phyloP scores from a whole-genome alignment of 768 basidiomycete species.

The Trametes meyenii region DNA sequence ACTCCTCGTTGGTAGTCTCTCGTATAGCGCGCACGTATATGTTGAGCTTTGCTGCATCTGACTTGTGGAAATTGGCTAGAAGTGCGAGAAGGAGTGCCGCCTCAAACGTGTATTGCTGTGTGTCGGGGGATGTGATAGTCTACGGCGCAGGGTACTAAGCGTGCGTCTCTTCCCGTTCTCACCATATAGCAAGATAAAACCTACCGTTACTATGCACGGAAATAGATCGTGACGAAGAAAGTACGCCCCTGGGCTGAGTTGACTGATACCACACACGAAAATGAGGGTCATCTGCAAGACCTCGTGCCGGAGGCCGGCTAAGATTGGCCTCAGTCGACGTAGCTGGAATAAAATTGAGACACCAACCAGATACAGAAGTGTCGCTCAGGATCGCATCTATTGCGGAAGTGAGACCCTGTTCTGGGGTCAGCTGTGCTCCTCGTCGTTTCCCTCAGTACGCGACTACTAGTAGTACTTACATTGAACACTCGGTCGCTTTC shows the following conservation, averaged over 20 bases:
- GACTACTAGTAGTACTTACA: conserved; percentile 39
- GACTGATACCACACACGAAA: conserved; percentile 59
- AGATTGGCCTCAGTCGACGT: neutral
- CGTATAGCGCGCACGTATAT: conserved; percentile 60
- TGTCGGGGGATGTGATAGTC: conserved; percentile 60
- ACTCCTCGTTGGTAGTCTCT: conserved; percentile 47
- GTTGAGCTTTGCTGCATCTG: conserved; percentile 70
- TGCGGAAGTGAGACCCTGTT: conserved; percentile 52
- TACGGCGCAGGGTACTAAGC: conserved; percentile 26
- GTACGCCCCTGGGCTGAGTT: conserved; percentile 74
- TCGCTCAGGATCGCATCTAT: conserved; percentile 52
- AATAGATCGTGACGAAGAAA: conserved; percentile 66
- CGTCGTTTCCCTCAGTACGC: neutral
- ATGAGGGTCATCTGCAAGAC: conserved; percentile 59
- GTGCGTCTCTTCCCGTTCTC: neutral
- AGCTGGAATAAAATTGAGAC: neutral
- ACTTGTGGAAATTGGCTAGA: conserved; percentile 73
- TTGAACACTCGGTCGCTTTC: conserved; percentile 63
- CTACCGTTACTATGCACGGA: conserved; percentile 52
- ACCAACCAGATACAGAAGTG: conserved; percentile 47
- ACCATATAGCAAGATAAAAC: conserved; percentile 21
- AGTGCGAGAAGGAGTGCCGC: conserved; percentile 61
- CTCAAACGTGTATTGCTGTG: conserved; percentile 60
- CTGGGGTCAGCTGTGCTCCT: neutral
- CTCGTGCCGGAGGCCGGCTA: conserved; percentile 54